Evolutionary conservation across 257 asterid genomes (phyloP).

Genomic region (Leonotis leonurus): DNA sequence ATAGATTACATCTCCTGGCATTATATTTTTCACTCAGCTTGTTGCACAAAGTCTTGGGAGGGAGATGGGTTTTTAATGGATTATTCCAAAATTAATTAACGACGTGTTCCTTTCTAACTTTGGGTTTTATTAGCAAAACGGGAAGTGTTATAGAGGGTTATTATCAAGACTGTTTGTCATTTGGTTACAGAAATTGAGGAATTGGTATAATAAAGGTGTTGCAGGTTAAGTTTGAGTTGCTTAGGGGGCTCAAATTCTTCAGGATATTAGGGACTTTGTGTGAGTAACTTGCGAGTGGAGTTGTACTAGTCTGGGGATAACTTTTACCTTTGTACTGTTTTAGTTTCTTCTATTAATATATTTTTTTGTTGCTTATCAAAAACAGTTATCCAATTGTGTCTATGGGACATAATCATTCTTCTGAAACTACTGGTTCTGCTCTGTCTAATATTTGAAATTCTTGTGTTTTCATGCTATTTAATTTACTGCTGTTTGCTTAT

Average conservation of each 20-base stretch:
- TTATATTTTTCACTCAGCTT: background rate
- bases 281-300: background rate
- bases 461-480: background rate
- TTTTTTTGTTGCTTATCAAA: background rate
- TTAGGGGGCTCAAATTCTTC: background rate
- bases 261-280: background rate
- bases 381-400: background rate
- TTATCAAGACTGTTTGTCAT: background rate
- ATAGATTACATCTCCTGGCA: background rate
- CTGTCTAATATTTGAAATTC: background rate
- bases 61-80: background rate
- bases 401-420: constrained; percentile 4
- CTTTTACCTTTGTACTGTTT: background rate
- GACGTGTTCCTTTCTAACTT: background rate
- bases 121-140: background rate
- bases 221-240: background rate
- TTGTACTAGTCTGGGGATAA: background rate
- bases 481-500: background rate
- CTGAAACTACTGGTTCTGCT: background rate
- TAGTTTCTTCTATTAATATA: background rate
- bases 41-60: background rate
- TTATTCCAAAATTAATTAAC: background rate
- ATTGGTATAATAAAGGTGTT: background rate
- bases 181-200: background rate
- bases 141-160: background rate